Conservation (phyloP, 768 basidiomycete genomes). For the Tylopilus felleus region DNA sequence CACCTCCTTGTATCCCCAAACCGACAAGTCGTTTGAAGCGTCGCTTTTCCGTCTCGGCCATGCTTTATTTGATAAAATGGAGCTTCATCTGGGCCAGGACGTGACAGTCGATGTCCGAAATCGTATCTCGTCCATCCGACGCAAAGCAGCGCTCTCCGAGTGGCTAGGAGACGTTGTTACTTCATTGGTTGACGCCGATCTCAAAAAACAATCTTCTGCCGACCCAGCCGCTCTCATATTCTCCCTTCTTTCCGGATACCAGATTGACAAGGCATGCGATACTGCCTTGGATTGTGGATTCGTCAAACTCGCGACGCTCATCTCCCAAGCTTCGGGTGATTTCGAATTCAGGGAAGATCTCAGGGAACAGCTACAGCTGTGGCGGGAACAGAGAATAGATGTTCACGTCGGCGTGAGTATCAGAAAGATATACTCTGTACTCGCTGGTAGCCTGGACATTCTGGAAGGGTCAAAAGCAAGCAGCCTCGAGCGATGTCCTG, state of each 20-base stretch:
- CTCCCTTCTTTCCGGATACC: conserved; percentile 79
- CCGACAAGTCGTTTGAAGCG: conserved; percentile 72
- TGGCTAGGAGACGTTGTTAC: conserved; percentile 82
- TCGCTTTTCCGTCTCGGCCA: conserved; percentile 83
- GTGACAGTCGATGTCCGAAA: conserved; percentile 61
- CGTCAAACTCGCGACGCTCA: conserved; percentile 81
- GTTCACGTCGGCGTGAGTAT: conserved; percentile 62
- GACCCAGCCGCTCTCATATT: conserved; percentile 58
- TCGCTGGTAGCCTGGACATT: conserved; percentile 71
- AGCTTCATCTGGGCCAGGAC: conserved; percentile 52
- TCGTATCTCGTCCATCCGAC: conserved; percentile 58
- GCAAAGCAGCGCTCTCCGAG: conserved; percentile 74
- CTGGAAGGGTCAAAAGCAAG: conserved; percentile 52
- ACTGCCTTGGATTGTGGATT: conserved; percentile 72
- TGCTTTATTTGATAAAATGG: conserved; percentile 84
- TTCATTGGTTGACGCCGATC: conserved; percentile 66
- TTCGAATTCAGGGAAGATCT: conserved; percentile 71
- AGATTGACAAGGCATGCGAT: conserved; percentile 79
- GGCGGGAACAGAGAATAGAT: conserved; percentile 77
- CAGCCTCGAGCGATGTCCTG: conserved; percentile 49
- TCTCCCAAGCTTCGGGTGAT: conserved; percentile 85
- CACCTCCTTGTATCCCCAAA: conserved; percentile 61
- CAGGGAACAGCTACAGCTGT: conserved; percentile 70
- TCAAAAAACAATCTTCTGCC: conserved; percentile 46
- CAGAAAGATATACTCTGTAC: conserved; percentile 77